Evolutionary conservation across 257 asterid species (phyloP).

Genomic region (Echites panduratus): DNA sequence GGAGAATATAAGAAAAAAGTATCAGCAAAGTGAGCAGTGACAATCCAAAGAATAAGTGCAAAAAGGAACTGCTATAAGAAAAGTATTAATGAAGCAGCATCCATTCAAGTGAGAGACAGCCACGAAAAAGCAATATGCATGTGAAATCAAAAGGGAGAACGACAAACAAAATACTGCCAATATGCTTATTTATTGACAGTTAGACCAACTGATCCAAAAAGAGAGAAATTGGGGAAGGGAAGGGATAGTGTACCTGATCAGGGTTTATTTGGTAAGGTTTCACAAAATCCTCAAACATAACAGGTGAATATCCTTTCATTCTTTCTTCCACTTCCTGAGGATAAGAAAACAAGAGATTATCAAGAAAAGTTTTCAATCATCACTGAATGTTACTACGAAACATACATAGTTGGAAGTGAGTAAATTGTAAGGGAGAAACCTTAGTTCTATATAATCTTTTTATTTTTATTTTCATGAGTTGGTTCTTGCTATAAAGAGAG

Average conservation of each 20-base stretch:
- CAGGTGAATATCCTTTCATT: conserved; percentile 54
- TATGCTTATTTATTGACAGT: not conserved
- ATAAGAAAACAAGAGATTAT: conserved; percentile 11
- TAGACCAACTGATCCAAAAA: not conserved
- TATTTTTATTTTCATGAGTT: not conserved
- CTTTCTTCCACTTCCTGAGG: conserved; percentile 86
- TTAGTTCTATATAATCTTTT: not conserved
- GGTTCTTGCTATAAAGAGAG: conserved; percentile 6
- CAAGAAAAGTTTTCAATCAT: not conserved
- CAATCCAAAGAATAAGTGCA: not conserved
- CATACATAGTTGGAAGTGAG: not conserved
- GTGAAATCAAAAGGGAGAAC: not conserved
- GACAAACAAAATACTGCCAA: not conserved
- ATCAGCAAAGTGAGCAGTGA: not conserved
- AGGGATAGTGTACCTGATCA: conserved; percentile 50
- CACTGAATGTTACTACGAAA: not conserved
- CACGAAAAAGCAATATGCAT: not conserved
- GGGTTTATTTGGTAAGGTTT: conserved; percentile 72
- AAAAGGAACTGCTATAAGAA: not conserved
- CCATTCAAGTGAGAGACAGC: not conserved
- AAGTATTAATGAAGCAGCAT: not conserved
- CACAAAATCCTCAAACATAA: conserved; percentile 90
- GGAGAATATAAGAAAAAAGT: conserved; percentile 2
- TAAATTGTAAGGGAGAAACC: not conserved
- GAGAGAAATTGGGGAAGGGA: not conserved